Percentiles rank a stretch among this genome's conserved stretches.
These are phyloP conservation scores for Botrytis deweyae DNA, from an alignment of 2,329 filamentous ascomycete genomes.

Conservation along the genomic window DNA sequence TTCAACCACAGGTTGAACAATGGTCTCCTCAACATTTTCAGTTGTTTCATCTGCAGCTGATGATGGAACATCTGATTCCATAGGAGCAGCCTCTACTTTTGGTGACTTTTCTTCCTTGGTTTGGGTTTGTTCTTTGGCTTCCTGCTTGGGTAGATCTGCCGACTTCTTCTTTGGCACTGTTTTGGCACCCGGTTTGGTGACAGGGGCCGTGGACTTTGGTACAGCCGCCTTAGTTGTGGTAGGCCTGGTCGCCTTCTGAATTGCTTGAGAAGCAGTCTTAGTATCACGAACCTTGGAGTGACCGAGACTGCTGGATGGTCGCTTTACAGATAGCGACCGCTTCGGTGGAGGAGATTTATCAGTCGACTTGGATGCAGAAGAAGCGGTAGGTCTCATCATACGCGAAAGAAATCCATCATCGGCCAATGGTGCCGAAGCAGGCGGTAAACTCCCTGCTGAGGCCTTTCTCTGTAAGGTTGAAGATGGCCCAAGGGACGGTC, in stretches of 20 bases:
- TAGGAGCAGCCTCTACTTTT: slow-evolving; percentile 26
- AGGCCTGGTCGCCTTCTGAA: slow-evolving; percentile 21
- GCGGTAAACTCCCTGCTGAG: slow-evolving; percentile 50
- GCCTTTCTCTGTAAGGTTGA: slow-evolving; percentile 51
- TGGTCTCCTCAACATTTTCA: slow-evolving; percentile 20
- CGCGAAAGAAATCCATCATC: slow-evolving; percentile 74
- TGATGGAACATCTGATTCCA: slow-evolving; percentile 31
- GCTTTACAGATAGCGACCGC: slow-evolving; percentile 32
- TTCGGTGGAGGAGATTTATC: slow-evolving; percentile 57
- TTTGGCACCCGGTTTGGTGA: slow-evolving; percentile 19
- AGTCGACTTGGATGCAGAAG: slow-evolving; percentile 64
- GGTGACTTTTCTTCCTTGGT: slow-evolving; percentile 23
- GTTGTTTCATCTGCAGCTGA: slow-evolving; percentile 26
- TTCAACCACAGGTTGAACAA: slow-evolving; percentile 14
- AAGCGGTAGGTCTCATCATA: slow-evolving; percentile 76
- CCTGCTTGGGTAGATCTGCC: slow-evolving; percentile 27
- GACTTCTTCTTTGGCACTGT: slow-evolving; percentile 23
- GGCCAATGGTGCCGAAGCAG: slow-evolving; percentile 52
- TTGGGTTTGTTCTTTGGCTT: slow-evolving; percentile 16
- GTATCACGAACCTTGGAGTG: slow-evolving; percentile 29
- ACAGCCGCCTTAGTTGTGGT: slow-evolving; percentile 9
- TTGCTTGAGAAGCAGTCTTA: slow-evolving; percentile 21
- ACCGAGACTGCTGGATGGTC: slow-evolving; percentile 35
- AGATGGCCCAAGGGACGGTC: slow-evolving; percentile 53
- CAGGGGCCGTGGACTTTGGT: slow-evolving; percentile 21